A percentile compares a stretch with the other conserved stretches of the same genome.
phyloP scores from a whole-genome alignment of 441 rosid species.

The Hura crepitans region DNA sequence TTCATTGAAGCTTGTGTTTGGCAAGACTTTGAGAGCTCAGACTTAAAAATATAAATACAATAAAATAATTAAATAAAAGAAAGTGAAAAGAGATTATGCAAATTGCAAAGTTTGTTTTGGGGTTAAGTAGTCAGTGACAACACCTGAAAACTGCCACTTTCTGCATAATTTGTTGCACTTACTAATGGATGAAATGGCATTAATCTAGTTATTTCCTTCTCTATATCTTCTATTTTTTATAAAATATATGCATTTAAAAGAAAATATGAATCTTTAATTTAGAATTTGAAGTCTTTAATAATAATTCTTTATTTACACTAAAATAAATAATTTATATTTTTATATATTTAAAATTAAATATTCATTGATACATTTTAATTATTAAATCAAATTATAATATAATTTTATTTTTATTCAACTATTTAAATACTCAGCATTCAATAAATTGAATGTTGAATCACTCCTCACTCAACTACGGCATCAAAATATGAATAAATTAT shows the following conservation, averaged over 20 bases:
- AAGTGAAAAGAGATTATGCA: not conserved
- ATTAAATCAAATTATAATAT: no score
- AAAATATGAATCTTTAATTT: no score
- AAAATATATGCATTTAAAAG: not conserved
- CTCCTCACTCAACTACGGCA: no score
- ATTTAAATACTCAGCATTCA: no score
- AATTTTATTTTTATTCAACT: no score
- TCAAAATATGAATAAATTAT: not conserved
- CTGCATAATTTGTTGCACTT: no score
- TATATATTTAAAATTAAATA: no score
- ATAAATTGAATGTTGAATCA: not conserved
- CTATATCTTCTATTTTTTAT: not conserved
- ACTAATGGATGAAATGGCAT: not conserved
- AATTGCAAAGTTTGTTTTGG: not conserved
- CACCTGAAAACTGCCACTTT: not conserved
- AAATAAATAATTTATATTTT: no score
- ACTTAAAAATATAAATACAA: not conserved
- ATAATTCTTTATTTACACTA: no score
- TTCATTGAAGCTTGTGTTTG: constrained; percentile 6
- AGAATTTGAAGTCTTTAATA: no score
- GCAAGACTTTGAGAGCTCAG: constrained; percentile 9
- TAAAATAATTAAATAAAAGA: not conserved
- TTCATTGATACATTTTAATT: no score
- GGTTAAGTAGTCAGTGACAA: not conserved
- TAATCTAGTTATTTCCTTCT: not conserved